Conservation (phyloP, 768 basidiomycete species). For the Amanita inopinata region DNA sequence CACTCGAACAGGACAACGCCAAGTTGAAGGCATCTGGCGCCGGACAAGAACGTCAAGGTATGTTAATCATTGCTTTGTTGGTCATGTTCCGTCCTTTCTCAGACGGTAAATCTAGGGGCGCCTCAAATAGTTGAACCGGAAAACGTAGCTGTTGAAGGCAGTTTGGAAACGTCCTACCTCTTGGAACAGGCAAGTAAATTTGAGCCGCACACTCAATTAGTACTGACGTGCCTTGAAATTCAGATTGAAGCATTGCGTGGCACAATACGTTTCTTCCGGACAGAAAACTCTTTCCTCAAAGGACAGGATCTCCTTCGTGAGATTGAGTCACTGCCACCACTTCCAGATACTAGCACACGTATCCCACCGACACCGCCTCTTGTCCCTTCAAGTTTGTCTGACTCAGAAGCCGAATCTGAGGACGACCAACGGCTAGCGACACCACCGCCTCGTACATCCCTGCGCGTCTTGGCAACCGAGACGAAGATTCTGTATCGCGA, state of each 20-base stretch:
- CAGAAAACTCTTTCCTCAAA: constrained; percentile 89
- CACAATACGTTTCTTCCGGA: constrained; percentile 86
- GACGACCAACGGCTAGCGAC: constrained; percentile 7
- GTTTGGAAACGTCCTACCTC: constrained; percentile 78
- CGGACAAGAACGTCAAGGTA: constrained; percentile 67
- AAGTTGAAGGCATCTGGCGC: constrained; percentile 65
- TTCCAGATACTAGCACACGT: constrained; percentile 40
- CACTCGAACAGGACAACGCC: constrained; percentile 78
- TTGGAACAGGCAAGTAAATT: constrained; percentile 62
- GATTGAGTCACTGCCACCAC: constrained; percentile 62
- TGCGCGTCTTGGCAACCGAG: constrained; percentile 68
- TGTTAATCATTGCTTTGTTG: constrained; percentile 13
- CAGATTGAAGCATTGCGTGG: constrained; percentile 87
- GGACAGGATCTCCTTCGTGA: constrained; percentile 85
- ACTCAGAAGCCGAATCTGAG: constrained; percentile 51
- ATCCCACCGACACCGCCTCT: constrained; percentile 52
- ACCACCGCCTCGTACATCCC: constrained; percentile 35
- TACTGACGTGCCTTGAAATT: constrained; percentile 5
- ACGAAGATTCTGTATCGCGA: constrained; percentile 85
- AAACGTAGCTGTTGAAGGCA: constrained; percentile 62
- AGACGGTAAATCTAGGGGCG: constrained; percentile 27
- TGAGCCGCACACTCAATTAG: constrained; percentile 1
- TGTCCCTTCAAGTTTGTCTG: constrained; percentile 54
- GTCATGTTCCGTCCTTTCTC: background rate
- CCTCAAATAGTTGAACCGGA: constrained; percentile 48